Conservation (phyloP, 2,329 filamentous ascomycete genomes). For the Penicillium sp. region DNA sequence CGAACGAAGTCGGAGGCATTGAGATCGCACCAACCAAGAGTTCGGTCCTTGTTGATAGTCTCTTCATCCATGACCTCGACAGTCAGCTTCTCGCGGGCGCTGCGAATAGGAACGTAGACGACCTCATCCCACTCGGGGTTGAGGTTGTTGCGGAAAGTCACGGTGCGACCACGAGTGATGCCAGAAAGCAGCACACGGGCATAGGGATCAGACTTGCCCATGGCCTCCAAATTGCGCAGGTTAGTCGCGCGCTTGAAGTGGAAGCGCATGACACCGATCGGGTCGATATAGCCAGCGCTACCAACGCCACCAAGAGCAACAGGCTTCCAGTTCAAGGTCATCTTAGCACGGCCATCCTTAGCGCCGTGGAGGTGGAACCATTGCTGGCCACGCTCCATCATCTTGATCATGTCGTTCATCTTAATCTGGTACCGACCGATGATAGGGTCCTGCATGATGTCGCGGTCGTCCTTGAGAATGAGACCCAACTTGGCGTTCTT, state of each 20-base stretch:
- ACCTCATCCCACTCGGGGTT: conserved; percentile 96
- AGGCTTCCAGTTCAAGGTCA: conserved; percentile 93
- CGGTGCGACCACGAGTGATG: conserved; percentile 85
- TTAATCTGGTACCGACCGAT: conserved; percentile 94
- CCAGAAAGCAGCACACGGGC: conserved; percentile 85
- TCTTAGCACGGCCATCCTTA: conserved; percentile 82
- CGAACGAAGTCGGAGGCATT: conserved; percentile 75
- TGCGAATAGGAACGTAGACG: conserved; percentile 89
- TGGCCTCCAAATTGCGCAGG: conserved; percentile 87
- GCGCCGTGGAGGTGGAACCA: conserved; percentile 89
- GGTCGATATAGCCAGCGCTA: conserved; percentile 85
- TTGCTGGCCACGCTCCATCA: conserved; percentile 89
- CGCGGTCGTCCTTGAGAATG: conserved; percentile 93
- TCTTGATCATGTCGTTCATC: conserved; percentile 86
- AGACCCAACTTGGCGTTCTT: conserved; percentile 88
- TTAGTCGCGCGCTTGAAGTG: conserved; percentile 83
- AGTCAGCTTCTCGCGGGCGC: conserved; percentile 75
- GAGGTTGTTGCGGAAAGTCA: conserved; percentile 94
- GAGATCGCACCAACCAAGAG: conserved; percentile 79
- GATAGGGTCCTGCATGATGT: conserved; percentile 77
- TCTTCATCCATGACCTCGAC: conserved; percentile 98
- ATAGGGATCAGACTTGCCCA: conserved; percentile 97
- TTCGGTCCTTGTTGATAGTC: conserved; percentile 85
- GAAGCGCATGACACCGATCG: conserved; percentile 91
- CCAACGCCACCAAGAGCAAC: conserved; percentile 81